Evolutionary conservation across 345 rosid genomes (phyloP).

Genomic region (Boechera retrofracta): DNA sequence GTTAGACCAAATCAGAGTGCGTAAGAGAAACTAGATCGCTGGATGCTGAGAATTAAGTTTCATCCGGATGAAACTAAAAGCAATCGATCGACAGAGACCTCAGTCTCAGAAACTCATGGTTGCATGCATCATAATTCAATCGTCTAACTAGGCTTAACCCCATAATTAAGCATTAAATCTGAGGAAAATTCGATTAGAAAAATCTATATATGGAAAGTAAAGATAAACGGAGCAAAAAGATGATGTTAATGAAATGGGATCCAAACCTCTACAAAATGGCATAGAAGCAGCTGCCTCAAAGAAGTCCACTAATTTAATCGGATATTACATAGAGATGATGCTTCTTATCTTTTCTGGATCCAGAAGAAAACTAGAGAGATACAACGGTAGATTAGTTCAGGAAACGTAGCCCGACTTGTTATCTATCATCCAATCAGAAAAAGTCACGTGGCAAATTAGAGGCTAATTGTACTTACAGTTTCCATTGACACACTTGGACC

Average conservation of each 20-base stretch:
- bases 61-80: neutral
- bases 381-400: neutral
- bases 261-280: conserved; percentile 46
- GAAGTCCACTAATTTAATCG: neutral
- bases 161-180: conserved; percentile 39
- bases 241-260: neutral
- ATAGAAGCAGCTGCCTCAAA: conserved; percentile 14
- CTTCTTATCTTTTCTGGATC: neutral
- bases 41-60: neutral
- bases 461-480: neutral
- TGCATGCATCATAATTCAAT: neutral
- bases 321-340: neutral
- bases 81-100: neutral
- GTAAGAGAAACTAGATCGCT: neutral
- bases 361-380: neutral
- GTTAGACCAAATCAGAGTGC: neutral
- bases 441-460: neutral
- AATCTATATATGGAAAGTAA: no score
- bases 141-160: conserved; percentile 3
- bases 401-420: conserved; percentile 10
- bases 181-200: neutral
- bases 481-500: neutral
- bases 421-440: neutral
- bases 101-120: conserved; percentile 6
- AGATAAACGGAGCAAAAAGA: no score